A percentile compares a stretch with the other conserved stretches of the same genome.
Evolutionary conservation across 2,329 filamentous ascomycete genomes (phyloP).

Genomic region (Aspergillus bombycis): DNA sequence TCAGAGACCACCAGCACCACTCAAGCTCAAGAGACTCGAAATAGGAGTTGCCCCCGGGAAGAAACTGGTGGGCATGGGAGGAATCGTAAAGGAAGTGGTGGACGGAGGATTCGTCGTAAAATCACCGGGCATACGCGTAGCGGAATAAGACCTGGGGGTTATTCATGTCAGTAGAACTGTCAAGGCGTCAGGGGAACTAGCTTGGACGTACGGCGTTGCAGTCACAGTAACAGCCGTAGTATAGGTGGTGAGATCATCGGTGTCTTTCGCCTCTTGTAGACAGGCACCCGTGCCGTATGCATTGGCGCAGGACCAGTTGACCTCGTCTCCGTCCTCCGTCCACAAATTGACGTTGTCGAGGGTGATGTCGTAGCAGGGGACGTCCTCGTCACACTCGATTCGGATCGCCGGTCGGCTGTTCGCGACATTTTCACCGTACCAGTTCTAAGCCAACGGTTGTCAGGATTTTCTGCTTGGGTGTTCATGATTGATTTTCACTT

Average conservation of each 20-base stretch:
- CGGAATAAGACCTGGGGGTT: not conserved
- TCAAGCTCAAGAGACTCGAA: not conserved
- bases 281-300: not conserved
- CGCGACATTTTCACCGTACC: too few species aligned
- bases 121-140: not conserved
- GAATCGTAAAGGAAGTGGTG: not conserved
- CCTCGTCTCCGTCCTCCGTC: not conserved
- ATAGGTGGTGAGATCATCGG: not conserved
- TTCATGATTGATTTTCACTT: not conserved
- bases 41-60: not conserved
- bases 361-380: too few species aligned
- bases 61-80: too few species aligned
- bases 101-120: not conserved
- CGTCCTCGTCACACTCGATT: too few species aligned
- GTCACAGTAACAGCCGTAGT: not conserved
- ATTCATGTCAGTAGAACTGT: not conserved
- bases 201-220: not conserved
- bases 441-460: too few species aligned
- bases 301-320: not conserved
- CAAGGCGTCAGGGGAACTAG: not conserved
- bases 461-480: not conserved
- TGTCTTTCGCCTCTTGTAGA: not conserved
- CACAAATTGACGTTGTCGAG: too few species aligned
- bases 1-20: not conserved
- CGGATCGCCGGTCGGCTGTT: too few species aligned